These are phyloP conservation scores for Agroathelia rolfsii DNA, from an alignment of 1,284 basidiomycete species.

Conservation along the genomic window DNA sequence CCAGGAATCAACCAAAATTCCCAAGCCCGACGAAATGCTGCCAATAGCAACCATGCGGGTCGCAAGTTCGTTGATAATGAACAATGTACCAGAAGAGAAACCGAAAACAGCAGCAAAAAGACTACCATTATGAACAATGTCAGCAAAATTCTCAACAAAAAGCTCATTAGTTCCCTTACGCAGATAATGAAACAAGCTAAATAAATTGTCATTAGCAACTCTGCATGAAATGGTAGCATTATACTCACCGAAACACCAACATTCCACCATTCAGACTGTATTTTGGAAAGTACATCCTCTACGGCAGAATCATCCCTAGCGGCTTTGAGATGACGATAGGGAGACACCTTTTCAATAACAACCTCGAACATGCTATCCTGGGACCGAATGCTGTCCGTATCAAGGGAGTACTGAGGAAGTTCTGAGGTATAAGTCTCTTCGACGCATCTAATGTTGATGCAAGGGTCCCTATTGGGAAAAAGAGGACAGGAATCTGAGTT, in stretches of 20 bases:
- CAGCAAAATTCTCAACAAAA: no score
- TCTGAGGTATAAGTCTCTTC: no score
- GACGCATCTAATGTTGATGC: no score
- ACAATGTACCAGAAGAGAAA: conserved; percentile 40
- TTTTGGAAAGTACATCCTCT: conserved; percentile 23
- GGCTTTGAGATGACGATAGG: conserved; percentile 37
- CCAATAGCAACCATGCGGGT: conserved; percentile 41
- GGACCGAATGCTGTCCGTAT: no score
- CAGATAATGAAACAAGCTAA: conserved; percentile 42
- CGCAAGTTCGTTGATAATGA: conserved; percentile 34
- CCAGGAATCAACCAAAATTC: conserved; percentile 50
- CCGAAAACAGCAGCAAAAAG: conserved; percentile 50
- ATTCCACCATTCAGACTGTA: conserved; percentile 44
- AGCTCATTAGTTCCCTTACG: no score
- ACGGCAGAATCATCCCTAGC: conserved; percentile 39
- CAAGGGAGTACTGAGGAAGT: no score
- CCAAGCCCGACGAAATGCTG: conserved; percentile 48
- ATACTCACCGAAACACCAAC: conserved; percentile 31
- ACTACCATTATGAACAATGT: conserved; percentile 16
- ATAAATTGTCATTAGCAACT: not conserved
- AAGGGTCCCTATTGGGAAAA: no score
- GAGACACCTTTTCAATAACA: no score
- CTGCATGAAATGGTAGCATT: not conserved
- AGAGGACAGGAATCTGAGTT: no score
- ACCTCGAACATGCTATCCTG: no score